A percentile compares a stretch with the other conserved stretches of the same genome.
Conservation (phyloP, 2,329 filamentous ascomycete species). For the Aspergillus tanneri region DNA sequence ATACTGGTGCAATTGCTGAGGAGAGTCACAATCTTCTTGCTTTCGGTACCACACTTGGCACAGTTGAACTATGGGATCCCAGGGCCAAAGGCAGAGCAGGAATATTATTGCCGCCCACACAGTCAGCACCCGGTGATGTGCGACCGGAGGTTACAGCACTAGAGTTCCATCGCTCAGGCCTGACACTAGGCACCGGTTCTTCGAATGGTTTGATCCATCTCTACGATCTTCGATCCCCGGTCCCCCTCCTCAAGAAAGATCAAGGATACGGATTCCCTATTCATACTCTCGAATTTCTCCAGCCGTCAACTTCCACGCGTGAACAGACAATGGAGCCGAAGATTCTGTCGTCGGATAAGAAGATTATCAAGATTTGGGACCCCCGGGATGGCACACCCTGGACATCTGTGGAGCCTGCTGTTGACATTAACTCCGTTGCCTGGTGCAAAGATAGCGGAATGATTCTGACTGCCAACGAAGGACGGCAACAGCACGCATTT, state of each 20-base stretch:
- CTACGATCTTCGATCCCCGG: slow-evolving; percentile 86
- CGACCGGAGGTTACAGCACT: slow-evolving; percentile 75
- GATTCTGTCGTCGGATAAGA: slow-evolving; percentile 87
- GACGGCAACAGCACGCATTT: slow-evolving; percentile 90
- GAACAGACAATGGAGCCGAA: slow-evolving; percentile 69
- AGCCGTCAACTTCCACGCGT: slow-evolving; percentile 65
- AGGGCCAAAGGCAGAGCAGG: slow-evolving; percentile 79
- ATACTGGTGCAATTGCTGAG: slow-evolving; percentile 82
- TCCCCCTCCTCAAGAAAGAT: slow-evolving; percentile 84
- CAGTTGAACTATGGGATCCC: slow-evolving; percentile 95
- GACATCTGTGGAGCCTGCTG: slow-evolving; percentile 92
- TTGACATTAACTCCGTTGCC: slow-evolving; percentile 91
- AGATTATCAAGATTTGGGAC: slow-evolving; percentile 97
- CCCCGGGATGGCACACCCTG: slow-evolving; percentile 77
- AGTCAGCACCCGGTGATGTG: slow-evolving; percentile 39
- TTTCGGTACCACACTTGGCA: slow-evolving; percentile 92
- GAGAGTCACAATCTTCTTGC: slow-evolving; percentile 84
- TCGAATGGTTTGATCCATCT: slow-evolving; percentile 83
- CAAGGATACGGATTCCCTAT: slow-evolving; percentile 94
- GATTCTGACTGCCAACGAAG: slow-evolving; percentile 95
- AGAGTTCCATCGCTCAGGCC: slow-evolving; percentile 78
- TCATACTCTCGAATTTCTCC: slow-evolving; percentile 72
- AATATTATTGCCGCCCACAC: slow-evolving; percentile 61
- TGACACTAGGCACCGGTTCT: slow-evolving; percentile 84
- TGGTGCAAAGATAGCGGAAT: slow-evolving; percentile 93